Conservation (phyloP, 2,329 filamentous ascomycete genomes). For the Claviceps sp. region DNA sequence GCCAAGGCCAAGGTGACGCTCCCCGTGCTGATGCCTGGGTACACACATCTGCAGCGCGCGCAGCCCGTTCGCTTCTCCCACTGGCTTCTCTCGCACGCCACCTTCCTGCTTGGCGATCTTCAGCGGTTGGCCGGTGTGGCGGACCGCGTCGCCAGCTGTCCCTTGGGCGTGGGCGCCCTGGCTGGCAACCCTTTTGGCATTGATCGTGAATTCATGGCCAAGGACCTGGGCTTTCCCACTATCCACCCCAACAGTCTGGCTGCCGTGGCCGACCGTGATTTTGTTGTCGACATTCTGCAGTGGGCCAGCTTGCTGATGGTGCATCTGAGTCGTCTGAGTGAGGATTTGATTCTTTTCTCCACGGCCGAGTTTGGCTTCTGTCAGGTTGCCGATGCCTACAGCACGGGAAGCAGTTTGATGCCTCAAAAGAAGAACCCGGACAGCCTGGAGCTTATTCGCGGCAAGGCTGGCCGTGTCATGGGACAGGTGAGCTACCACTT, state of each 20-base stretch:
- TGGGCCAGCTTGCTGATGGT: constrained; percentile 5
- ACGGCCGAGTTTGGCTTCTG: constrained; percentile 1
- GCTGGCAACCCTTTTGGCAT: constrained; percentile 17
- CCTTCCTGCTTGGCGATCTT: constrained; percentile 13
- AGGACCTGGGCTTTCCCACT: constrained; percentile 59
- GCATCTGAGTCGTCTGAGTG: constrained; percentile 7
- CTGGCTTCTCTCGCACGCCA: constrained; percentile 13
- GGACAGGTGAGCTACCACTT: background rate
- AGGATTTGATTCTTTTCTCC: constrained; percentile 1
- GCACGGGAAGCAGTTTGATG: constrained; percentile 1
- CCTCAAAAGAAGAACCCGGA: constrained; percentile 10
- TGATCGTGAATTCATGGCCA: constrained; percentile 20
- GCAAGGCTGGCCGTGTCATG: background rate
- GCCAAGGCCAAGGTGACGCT: background rate
- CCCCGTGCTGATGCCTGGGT: constrained; percentile 15
- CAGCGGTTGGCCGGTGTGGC: constrained; percentile 13
- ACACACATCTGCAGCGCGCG: constrained; percentile 15
- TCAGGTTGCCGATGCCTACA: constrained; percentile 1
- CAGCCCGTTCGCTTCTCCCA: constrained; percentile 13
- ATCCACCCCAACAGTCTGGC: constrained; percentile 58
- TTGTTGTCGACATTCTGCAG: constrained; percentile 53
- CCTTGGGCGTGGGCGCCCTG: constrained; percentile 15
- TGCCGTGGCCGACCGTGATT: constrained; percentile 58
- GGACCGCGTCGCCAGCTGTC: constrained; percentile 14
- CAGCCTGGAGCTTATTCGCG: constrained; percentile 11